phyloP scores from a whole-genome alignment of 805 yeast species.

The Yamadazyma takamatsuzukensis region DNA sequence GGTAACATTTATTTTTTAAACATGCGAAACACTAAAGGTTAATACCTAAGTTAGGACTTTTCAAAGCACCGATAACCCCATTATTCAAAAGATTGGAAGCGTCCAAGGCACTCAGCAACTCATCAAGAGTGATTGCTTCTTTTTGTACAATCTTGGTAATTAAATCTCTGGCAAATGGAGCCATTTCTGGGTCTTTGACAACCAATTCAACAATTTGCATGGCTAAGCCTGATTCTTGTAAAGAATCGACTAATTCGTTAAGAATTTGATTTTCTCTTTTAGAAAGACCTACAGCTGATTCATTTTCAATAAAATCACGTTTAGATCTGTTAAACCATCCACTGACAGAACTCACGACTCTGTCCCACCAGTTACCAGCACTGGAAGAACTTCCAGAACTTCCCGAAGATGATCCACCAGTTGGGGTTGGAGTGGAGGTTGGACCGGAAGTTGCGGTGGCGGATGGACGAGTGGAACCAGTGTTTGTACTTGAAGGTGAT shows the following conservation, averaged over 20 bases:
- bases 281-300: no score
- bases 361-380: constrained; percentile 5
- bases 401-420: constrained; percentile 7
- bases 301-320: constrained; percentile 1
- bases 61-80: constrained; percentile 13
- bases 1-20: no score
- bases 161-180: constrained; percentile 23
- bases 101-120: constrained; percentile 13
- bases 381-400: constrained; percentile 2
- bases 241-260: constrained; percentile 22
- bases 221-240: constrained; percentile 27
- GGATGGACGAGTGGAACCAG: constrained; percentile 5
- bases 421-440: constrained; percentile 6
- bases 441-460: constrained; percentile 4
- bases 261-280: constrained; percentile 18
- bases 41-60: constrained; percentile 15
- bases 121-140: constrained; percentile 17
- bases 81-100: constrained; percentile 15
- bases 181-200: constrained; percentile 18
- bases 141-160: constrained; percentile 17
- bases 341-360: constrained; percentile 5
- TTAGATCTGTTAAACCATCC: constrained; percentile 12
- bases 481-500: constrained; percentile 2
- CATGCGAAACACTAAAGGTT: no score
- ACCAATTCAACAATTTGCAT: constrained; percentile 21